A percentile compares a stretch with the other conserved stretches of the same genome.
These are phyloP conservation scores for Colletotrichum salicis DNA, from an alignment of 2,329 filamentous ascomycete species.

Conservation along the genomic window DNA sequence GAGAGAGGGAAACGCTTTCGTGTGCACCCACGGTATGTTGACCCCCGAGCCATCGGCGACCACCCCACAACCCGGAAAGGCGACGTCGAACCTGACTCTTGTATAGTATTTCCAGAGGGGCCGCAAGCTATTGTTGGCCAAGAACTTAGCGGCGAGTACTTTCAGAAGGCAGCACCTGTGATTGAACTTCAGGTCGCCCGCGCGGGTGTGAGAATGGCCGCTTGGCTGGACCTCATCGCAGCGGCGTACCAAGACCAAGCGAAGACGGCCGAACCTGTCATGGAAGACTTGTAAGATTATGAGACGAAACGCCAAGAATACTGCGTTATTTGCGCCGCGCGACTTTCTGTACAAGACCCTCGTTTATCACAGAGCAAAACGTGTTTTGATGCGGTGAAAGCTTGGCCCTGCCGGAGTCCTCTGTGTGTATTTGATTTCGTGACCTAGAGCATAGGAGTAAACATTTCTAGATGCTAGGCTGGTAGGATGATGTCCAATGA, in stretches of 20 bases:
- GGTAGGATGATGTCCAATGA: neutral
- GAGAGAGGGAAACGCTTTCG: conserved; percentile 68
- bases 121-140: conserved; percentile 65
- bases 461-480: neutral
- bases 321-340: conserved; percentile 10
- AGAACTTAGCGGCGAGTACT: conserved; percentile 73
- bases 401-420: conserved; percentile 11
- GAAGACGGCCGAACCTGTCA: conserved; percentile 6
- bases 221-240: conserved; percentile 73
- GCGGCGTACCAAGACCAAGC: conserved; percentile 43
- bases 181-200: conserved; percentile 75
- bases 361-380: conserved; percentile 27
- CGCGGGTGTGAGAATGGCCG: conserved; percentile 75
- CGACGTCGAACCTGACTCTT: conserved; percentile 4
- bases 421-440: neutral
- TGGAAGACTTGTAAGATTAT: conserved; percentile 29
- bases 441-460: neutral
- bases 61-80: neutral
- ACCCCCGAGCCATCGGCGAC: neutral
- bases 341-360: conserved; percentile 23
- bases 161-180: conserved; percentile 69
- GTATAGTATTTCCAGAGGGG: conserved; percentile 69
- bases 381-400: conserved; percentile 23
- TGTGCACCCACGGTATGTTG: conserved; percentile 68
- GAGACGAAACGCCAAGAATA: conserved; percentile 31